Evolutionary conservation across 805 yeast genomes (phyloP).

Genomic region (Candida schatavii): DNA sequence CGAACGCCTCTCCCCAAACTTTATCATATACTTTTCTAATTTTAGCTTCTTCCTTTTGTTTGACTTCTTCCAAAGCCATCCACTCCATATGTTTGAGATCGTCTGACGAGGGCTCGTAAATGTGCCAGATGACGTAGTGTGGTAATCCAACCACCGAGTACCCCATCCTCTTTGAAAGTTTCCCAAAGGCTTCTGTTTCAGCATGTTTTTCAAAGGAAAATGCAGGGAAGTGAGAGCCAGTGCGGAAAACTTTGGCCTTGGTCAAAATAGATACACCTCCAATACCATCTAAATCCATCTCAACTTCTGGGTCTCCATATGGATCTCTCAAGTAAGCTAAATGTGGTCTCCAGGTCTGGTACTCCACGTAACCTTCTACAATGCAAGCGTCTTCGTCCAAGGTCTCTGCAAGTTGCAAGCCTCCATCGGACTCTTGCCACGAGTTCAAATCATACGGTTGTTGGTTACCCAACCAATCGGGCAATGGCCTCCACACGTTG

Average conservation of each 20-base stretch:
- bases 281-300: slow-evolving; percentile 91
- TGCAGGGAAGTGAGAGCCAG: slow-evolving; percentile 95
- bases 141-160: slow-evolving; percentile 85
- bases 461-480: slow-evolving; percentile 81
- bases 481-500: slow-evolving; percentile 87
- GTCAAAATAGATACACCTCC: slow-evolving; percentile 95
- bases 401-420: slow-evolving; percentile 67
- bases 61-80: slow-evolving; percentile 79
- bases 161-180: slow-evolving; percentile 82
- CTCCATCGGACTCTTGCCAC: slow-evolving; percentile 85
- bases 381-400: slow-evolving; percentile 93
- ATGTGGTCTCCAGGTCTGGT: slow-evolving; percentile 98
- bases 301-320: slow-evolving; percentile 90
- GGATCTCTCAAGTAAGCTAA: slow-evolving; percentile 93
- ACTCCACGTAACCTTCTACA: slow-evolving; percentile 96
- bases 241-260: slow-evolving; percentile 79
- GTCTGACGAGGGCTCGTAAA: slow-evolving; percentile 92
- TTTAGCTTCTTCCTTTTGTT: slow-evolving; percentile 60
- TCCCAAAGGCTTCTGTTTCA: slow-evolving; percentile 96
- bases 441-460: slow-evolving; percentile 84
- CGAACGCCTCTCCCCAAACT: slow-evolving; percentile 76
- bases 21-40: slow-evolving; percentile 63
- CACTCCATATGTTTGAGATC: slow-evolving; percentile 82
- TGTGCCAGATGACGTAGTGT: slow-evolving; percentile 95
- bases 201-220: slow-evolving; percentile 95